Evolutionary conservation across 352 stramenopile species (phyloP), one percentile per base, ranked within the genome.

Genomic region (Pythium pyrilobum): DNA sequence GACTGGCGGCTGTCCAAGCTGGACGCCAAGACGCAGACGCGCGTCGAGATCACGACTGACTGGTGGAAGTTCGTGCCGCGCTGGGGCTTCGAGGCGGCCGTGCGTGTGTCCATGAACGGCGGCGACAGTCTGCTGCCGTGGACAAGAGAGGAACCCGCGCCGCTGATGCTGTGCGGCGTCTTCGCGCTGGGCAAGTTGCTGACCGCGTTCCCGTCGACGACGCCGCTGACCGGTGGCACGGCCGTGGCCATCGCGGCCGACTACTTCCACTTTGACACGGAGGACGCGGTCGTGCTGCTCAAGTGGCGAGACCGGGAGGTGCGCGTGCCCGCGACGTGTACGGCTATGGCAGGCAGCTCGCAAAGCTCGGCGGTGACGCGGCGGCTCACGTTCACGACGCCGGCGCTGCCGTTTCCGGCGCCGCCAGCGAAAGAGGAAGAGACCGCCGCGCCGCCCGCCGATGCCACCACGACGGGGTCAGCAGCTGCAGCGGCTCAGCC

Each of bases 231-330:
- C 10, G 80, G 80, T 18, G 69, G 69, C 6, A 88, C 77, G 8
- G 60, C 75, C 23, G 63, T 90, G 2, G 68, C 69, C 0, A 48
- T 90, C 16, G 59, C 66, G 5, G 67, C 63, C 0, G 64, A 81
- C 23, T 83, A 74, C 27, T 81, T 85, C 25, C 63, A 75, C 25
- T 85, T 85, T 37, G 77, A 87, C 29, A 81, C 77, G 0, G 45
- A 81, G 29, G 75, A 90, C 25, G 66, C 61, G 6, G 57, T 64
- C 18, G 72, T 83, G 2, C 66, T 66, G 28, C 46, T 89, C 6
- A 62, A 71, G 24, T 86, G 74, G 66, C 61, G 53, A 56, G 70
- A 72, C 34, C 73, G 58, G 21, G 54, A 64, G 24, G 13, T 68
- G 1, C 44, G 62, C 16, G 37, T 87, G 11, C 43, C 64, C 21